phyloP scores from a whole-genome alignment of 164 flowering plant genomes.

The Stephania cephalantha region DNA sequence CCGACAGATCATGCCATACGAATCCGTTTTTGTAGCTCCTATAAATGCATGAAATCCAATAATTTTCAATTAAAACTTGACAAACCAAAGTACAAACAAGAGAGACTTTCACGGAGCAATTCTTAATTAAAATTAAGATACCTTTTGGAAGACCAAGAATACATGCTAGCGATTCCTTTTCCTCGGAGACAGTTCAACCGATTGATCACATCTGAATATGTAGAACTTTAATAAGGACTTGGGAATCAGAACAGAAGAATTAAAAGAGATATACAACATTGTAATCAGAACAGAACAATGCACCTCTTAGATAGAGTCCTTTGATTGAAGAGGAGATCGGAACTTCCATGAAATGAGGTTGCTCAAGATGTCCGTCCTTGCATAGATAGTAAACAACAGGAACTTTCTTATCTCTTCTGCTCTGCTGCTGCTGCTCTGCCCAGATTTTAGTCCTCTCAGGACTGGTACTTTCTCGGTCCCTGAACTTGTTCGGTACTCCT shows the following conservation, averaged over 20 bases:
- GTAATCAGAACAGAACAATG: no score
- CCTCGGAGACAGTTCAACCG: constrained; percentile 74
- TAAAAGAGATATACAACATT: no score
- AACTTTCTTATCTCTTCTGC: constrained; percentile 31
- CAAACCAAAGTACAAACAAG: not conserved
- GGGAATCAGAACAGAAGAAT: no score
- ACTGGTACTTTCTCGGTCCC: constrained; percentile 20
- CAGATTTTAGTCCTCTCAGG: constrained; percentile 38
- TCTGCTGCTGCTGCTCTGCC: constrained; percentile 27
- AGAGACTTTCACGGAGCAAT: no score
- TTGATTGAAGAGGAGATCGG: constrained; percentile 71
- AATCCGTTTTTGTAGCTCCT: constrained; percentile 93
- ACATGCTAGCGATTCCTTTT: constrained; percentile 67
- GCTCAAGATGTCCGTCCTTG: constrained; percentile 82
- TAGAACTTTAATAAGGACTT: no score
- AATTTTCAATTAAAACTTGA: not conserved
- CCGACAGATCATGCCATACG: constrained; percentile 90
- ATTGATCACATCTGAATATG: constrained; percentile 60
- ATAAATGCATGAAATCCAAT: constrained; percentile 3
- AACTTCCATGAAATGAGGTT: constrained; percentile 95
- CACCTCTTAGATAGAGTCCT: constrained; percentile 58
- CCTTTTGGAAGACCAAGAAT: constrained; percentile 90
- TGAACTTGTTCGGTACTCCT: constrained; percentile 19
- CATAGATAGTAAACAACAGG: constrained; percentile 83
- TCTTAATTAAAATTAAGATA: constrained; percentile 3